phyloP scores from a whole-genome alignment of 768 basidiomycete genomes.

The Pleurotus citrinopileatus region DNA sequence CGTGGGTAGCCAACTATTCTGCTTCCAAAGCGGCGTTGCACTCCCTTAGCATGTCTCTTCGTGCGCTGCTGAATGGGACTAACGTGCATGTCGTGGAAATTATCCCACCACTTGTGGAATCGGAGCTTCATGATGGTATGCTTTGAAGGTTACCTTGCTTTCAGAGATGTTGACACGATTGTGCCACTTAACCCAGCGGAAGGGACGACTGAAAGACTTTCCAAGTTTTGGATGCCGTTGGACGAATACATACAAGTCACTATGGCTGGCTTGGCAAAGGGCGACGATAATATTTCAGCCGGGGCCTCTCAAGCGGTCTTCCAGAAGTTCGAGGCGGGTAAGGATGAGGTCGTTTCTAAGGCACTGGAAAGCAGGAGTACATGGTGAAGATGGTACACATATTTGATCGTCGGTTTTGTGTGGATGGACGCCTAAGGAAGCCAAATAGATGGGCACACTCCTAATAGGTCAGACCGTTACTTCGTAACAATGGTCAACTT shows the following conservation, averaged over 20 bases:
- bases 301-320: slow-evolving; percentile 22
- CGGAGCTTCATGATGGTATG: slow-evolving; percentile 59
- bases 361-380: neutral
- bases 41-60: slow-evolving; percentile 46
- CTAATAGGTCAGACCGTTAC: no score
- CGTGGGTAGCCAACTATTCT: slow-evolving; percentile 45
- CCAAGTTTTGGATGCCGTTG: slow-evolving; percentile 55
- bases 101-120: slow-evolving; percentile 61
- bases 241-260: slow-evolving; percentile 39
- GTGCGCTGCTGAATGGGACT: slow-evolving; percentile 42
- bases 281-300: slow-evolving; percentile 26
- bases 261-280: slow-evolving; percentile 34
- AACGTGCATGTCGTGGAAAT: slow-evolving; percentile 56
- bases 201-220: slow-evolving; percentile 44
- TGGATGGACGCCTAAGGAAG: no score
- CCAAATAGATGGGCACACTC: no score
- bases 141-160: neutral
- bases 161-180: neutral
- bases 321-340: slow-evolving; percentile 31
- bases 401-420: neutral
- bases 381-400: neutral
- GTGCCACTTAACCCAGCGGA: slow-evolving; percentile 33
- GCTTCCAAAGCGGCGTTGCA: slow-evolving; percentile 56
- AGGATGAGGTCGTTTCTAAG: slow-evolving; percentile 21
- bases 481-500: no score